Evolutionary conservation across 352 stramenopile species (phyloP).

Genomic region (Phytopythium sindhum): DNA sequence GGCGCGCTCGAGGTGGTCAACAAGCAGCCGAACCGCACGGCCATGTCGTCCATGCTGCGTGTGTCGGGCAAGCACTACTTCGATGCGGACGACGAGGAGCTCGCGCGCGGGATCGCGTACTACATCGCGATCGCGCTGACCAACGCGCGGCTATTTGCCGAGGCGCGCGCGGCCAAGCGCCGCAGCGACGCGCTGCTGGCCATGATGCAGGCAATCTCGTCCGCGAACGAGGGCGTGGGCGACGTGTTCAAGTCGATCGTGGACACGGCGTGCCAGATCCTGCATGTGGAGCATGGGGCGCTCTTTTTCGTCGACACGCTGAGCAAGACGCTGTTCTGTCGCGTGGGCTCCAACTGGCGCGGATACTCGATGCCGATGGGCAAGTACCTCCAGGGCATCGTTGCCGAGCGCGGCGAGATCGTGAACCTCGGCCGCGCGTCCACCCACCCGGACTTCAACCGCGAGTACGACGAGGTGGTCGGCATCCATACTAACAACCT

Average conservation of each 20-base stretch:
- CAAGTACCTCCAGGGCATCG: slow-evolving; percentile 64
- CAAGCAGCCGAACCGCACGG: slow-evolving; percentile 22
- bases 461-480: slow-evolving; percentile 54
- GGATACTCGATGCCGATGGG: slow-evolving; percentile 66
- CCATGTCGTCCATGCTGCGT: slow-evolving; percentile 5
- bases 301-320: slow-evolving; percentile 81
- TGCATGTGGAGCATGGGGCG: slow-evolving; percentile 57
- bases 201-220: slow-evolving; percentile 54
- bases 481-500: slow-evolving; percentile 62
- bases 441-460: slow-evolving; percentile 64
- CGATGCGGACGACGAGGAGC: slow-evolving; percentile 63
- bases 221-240: slow-evolving; percentile 41
- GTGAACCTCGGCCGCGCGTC: slow-evolving; percentile 46
- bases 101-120: slow-evolving; percentile 58
- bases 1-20: slow-evolving; percentile 67
- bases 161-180: slow-evolving; percentile 45
- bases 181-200: slow-evolving; percentile 67
- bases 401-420: slow-evolving; percentile 56
- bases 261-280: slow-evolving; percentile 43
- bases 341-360: slow-evolving; percentile 61
- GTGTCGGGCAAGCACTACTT: slow-evolving; percentile 61
- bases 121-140: slow-evolving; percentile 67
- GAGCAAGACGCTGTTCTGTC: slow-evolving; percentile 61
- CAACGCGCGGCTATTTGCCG: slow-evolving; percentile 62
- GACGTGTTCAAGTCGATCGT: slow-evolving; percentile 41